A percentile compares a stretch with the other conserved stretches of the same genome.
phyloP scores from a whole-genome alignment of 345 rosid genomes.

The Corymbia maculata region DNA sequence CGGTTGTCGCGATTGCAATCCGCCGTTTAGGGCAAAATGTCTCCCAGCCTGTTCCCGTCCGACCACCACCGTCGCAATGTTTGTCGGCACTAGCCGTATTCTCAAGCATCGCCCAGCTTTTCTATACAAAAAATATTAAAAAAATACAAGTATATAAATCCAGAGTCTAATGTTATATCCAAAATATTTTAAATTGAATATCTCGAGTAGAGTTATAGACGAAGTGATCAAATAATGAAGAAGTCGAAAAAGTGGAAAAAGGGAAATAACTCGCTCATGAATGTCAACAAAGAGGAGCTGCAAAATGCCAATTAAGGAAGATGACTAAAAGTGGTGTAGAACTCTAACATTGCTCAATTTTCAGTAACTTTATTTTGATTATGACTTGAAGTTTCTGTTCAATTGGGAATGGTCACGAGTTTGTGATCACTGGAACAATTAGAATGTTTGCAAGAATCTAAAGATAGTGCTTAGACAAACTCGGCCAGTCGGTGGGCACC shows the following conservation, averaged over 20 bases:
- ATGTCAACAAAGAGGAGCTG: neutral
- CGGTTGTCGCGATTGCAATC: too few relatives aligned
- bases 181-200: neutral
- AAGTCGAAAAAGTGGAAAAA: neutral
- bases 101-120: neutral
- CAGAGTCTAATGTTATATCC: neutral
- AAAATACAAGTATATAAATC: neutral
- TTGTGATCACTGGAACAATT: neutral
- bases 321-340: neutral
- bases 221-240: neutral
- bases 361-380: neutral
- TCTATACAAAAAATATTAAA: too few relatives aligned
- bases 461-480: neutral
- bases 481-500: neutral
- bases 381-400: neutral
- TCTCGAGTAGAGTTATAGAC: neutral
- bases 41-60: too few relatives aligned
- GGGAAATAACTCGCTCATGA: neutral
- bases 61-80: too few relatives aligned
- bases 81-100: neutral
- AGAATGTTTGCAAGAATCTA: neutral
- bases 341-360: neutral
- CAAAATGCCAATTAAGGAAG: neutral
- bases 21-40: too few relatives aligned
- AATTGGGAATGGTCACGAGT: neutral